A percentile compares a stretch with the other conserved stretches of the same genome.
Evolutionary conservation across 352 stramenopile genomes (phyloP).

Genomic region (Phytopythium oedochilum): DNA sequence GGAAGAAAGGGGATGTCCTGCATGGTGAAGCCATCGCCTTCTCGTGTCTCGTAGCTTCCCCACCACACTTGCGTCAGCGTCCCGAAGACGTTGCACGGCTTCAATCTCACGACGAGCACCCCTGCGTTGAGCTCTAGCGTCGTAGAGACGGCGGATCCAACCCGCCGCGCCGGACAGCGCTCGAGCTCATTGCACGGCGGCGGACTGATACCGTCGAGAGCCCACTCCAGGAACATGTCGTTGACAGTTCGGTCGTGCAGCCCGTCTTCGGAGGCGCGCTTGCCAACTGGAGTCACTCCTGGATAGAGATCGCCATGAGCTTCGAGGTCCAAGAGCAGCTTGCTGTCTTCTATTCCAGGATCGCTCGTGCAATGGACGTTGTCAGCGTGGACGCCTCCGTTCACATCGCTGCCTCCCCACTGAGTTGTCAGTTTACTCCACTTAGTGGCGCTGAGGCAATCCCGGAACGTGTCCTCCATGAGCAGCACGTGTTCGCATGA

Average conservation of each 20-base stretch:
- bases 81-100: constrained; percentile 46
- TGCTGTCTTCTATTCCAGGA: constrained; percentile 7
- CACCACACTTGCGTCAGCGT: constrained; percentile 64
- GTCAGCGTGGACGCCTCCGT: constrained; percentile 49
- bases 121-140: constrained; percentile 35
- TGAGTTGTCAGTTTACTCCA: constrained; percentile 45
- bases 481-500: constrained; percentile 47
- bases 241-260: constrained; percentile 25
- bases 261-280: constrained; percentile 10
- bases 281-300: constrained; percentile 28
- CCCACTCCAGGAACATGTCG: constrained; percentile 49
- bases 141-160: constrained; percentile 52
- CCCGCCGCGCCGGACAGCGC: constrained; percentile 35
- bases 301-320: constrained; percentile 52
- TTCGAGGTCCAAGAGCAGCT: constrained; percentile 31
- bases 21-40: constrained; percentile 1
- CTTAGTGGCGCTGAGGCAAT: constrained; percentile 33
- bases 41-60: constrained; percentile 28
- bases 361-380: constrained; percentile 46
- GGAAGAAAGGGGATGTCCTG: constrained; percentile 39
- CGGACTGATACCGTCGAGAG: constrained; percentile 33
- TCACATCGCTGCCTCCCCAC: constrained; percentile 53
- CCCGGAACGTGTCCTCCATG: constrained; percentile 46
- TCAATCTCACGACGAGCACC: constrained; percentile 41
- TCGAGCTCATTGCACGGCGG: constrained; percentile 36